Evolutionary conservation across 2,329 filamentous ascomycete genomes (phyloP).

Genomic region (Venturia pyrina): DNA sequence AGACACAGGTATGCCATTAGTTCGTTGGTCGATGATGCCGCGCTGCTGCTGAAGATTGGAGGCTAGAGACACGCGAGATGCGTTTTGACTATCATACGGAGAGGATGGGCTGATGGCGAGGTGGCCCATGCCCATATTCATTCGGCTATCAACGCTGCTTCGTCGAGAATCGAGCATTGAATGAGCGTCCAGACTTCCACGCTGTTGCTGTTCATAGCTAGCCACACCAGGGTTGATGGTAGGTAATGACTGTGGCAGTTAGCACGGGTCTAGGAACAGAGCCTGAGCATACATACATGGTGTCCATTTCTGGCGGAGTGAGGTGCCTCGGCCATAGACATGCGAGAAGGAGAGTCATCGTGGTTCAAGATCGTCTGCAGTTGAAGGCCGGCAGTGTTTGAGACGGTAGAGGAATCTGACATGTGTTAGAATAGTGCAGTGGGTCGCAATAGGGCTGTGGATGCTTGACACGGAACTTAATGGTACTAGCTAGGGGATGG

Average conservation of each 20-base stretch:
- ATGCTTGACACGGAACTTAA: not conserved
- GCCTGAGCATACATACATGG: conserved; percentile 17
- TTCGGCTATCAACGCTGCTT: conserved; percentile 71
- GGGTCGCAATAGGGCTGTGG: not conserved
- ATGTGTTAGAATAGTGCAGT: not conserved
- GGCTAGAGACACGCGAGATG: conserved; percentile 65
- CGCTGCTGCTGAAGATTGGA: conserved; percentile 57
- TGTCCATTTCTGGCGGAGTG: conserved; percentile 24
- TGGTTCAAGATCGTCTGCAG: conserved; percentile 40
- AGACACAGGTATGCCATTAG: conserved; percentile 37
- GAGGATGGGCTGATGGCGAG: conserved; percentile 57
- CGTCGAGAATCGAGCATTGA: conserved; percentile 51
- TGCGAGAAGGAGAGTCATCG: conserved; percentile 38
- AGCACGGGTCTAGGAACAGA: conserved; percentile 19
- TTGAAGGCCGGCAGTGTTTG: conserved; percentile 37
- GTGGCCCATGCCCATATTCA: conserved; percentile 61
- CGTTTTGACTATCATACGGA: conserved; percentile 67
- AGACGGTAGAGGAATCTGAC: conserved; percentile 31
- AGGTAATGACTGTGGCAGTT: conserved; percentile 33
- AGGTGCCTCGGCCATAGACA: conserved; percentile 33
- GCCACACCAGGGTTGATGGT: conserved; percentile 47
- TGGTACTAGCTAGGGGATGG: not conserved
- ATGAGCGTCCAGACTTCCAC: conserved; percentile 40
- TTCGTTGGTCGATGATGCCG: conserved; percentile 30
- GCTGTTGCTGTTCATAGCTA: conserved; percentile 18